Percentiles rank a stretch among this genome's conserved stretches.
These are phyloP conservation scores for Puccinia sorghi DNA, from an alignment of 1,284 basidiomycete species.

Conservation along the genomic window DNA sequence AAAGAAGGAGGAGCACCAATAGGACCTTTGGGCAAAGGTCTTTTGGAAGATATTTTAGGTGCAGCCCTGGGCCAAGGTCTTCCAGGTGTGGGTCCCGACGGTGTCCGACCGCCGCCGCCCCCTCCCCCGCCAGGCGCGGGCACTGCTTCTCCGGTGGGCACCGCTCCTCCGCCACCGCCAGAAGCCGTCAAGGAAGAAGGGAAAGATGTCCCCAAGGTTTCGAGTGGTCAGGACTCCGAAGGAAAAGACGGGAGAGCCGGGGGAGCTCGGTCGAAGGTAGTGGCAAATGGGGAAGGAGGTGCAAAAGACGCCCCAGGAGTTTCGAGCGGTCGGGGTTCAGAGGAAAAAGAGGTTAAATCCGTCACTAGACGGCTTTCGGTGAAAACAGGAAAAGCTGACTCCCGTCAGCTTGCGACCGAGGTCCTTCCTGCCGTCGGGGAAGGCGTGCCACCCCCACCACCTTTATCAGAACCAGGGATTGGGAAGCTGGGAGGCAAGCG, in stretches of 20 bases:
- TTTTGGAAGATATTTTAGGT: background rate
- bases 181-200: background rate
- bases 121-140: background rate
- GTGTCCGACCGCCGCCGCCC: background rate
- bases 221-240: background rate
- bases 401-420: background rate
- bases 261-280: background rate
- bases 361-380: background rate
- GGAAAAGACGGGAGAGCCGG: background rate
- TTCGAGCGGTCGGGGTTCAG: background rate
- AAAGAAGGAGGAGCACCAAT: too few relatives aligned
- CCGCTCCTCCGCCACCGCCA: background rate
- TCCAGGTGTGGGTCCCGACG: background rate
- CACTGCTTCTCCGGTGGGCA: background rate
- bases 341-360: background rate
- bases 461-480: background rate
- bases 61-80: background rate
- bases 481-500: background rate
- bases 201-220: background rate
- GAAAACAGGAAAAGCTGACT: background rate
- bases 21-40: background rate
- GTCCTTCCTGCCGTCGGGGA: background rate
- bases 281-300: background rate
- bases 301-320: background rate
- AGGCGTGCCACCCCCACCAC: background rate